A percentile compares a stretch with the other conserved stretches of the same genome.
Evolutionary conservation across 768 basidiomycete species (phyloP).

Genomic region (Leucocoprinus sp.): DNA sequence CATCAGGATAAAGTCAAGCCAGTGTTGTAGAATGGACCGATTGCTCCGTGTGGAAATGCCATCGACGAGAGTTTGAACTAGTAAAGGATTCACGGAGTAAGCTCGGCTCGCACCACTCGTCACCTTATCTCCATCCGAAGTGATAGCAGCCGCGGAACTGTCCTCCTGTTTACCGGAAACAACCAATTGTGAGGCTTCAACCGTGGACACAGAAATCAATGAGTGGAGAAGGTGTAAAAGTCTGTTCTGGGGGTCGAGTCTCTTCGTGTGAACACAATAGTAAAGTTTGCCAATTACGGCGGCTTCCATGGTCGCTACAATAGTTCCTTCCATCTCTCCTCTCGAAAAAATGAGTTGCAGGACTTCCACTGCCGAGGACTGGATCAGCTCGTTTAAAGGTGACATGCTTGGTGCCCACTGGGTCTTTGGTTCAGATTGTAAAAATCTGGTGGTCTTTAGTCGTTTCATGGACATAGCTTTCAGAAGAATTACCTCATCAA

Average conservation of each 20-base stretch:
- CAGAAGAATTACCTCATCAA: constrained; percentile 51
- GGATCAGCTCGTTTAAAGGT: constrained; percentile 54
- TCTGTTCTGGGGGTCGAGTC: constrained; percentile 87
- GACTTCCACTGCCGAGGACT: constrained; percentile 71
- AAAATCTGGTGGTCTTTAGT: constrained; percentile 37
- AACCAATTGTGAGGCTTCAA: constrained; percentile 23
- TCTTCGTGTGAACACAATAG: constrained; percentile 55
- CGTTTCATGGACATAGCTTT: not conserved
- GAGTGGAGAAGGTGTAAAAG: constrained; percentile 87
- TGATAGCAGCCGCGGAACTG: constrained; percentile 23
- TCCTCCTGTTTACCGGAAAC: constrained; percentile 20
- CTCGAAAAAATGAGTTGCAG: constrained; percentile 76
- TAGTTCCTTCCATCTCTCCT: constrained; percentile 62
- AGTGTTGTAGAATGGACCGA: constrained; percentile 81
- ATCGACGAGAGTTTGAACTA: constrained; percentile 74
- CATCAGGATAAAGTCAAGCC: constrained; percentile 94
- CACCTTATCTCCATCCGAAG: constrained; percentile 22
- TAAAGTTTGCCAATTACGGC: constrained; percentile 71
- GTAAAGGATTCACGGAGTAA: constrained; percentile 58
- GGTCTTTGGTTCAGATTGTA: constrained; percentile 69
- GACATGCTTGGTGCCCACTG: constrained; percentile 42
- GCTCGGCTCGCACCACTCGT: constrained; percentile 21
- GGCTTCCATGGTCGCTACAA: constrained; percentile 60
- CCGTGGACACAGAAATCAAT: constrained; percentile 58
- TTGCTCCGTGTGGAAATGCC: constrained; percentile 66